Evolutionary conservation across 2,329 filamentous ascomycete species (phyloP).

Genomic region (Cercospora sp.): DNA sequence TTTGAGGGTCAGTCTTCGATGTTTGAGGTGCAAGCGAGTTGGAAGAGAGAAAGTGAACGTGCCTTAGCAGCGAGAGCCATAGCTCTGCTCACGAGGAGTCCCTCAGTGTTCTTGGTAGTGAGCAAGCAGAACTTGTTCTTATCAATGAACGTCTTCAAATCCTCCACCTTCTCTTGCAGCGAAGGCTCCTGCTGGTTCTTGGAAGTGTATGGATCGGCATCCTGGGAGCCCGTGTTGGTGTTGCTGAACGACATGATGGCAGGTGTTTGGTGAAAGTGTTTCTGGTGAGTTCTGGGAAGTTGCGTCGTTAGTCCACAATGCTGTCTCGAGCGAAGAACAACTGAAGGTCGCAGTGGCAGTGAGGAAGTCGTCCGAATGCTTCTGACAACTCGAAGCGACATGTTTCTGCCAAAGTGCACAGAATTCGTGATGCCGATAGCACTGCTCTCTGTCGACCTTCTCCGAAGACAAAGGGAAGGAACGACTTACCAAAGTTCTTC

Average conservation of each 20-base stretch:
- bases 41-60: background rate
- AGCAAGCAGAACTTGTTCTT: slow-evolving; percentile 84
- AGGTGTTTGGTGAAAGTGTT: slow-evolving; percentile 14
- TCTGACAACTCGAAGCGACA: background rate
- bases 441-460: background rate
- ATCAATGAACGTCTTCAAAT: slow-evolving; percentile 68
- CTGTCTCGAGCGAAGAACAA: background rate
- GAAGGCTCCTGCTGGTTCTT: slow-evolving; percentile 71
- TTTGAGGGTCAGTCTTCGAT: background rate
- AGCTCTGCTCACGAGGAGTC: slow-evolving; percentile 73
- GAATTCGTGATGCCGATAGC: background rate
- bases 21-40: too few species aligned
- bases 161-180: slow-evolving; percentile 73
- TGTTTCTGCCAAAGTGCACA: background rate
- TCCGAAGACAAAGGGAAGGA: background rate
- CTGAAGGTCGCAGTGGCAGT: background rate
- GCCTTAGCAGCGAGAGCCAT: slow-evolving; percentile 84
- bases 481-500: slow-evolving; percentile 5
- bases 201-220: slow-evolving; percentile 76
- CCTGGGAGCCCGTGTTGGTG: slow-evolving; percentile 61
- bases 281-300: background rate
- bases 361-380: background rate
- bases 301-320: background rate
- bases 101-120: slow-evolving; percentile 70
- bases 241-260: slow-evolving; percentile 55